Conservation (phyloP, 2,329 filamentous ascomycete species). For the Aspergillus awamori region DNA sequence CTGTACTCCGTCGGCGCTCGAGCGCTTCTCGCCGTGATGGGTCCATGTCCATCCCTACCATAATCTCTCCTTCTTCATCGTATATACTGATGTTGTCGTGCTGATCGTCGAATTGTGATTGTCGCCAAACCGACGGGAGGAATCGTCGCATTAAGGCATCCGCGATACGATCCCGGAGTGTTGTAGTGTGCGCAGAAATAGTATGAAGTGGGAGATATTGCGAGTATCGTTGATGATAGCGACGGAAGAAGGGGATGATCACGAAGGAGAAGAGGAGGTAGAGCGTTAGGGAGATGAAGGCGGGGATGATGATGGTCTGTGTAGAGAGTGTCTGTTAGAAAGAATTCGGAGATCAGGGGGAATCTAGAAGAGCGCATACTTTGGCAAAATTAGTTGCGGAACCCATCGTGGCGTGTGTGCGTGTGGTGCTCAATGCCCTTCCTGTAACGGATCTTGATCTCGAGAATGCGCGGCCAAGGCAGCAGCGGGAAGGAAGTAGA, state of each 20-base stretch:
- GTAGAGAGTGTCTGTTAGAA: constrained; percentile 8
- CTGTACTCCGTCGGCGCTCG: constrained; percentile 48
- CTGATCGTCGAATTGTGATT: constrained; percentile 41
- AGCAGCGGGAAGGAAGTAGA: background rate
- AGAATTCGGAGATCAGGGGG: background rate
- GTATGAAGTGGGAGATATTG: constrained; percentile 72
- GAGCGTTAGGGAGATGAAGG: constrained; percentile 68
- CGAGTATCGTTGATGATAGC: constrained; percentile 70
- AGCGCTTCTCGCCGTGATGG: constrained; percentile 47
- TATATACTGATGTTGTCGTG: constrained; percentile 62
- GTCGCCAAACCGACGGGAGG: constrained; percentile 50
- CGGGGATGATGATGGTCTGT: constrained; percentile 71
- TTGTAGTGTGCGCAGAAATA: constrained; percentile 55
- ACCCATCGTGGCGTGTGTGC: constrained; percentile 29
- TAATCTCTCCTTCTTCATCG: constrained; percentile 66
- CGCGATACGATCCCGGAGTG: constrained; percentile 52
- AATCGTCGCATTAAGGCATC: constrained; percentile 48
- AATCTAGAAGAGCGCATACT: constrained; percentile 20
- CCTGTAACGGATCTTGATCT: background rate
- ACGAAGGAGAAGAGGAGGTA: constrained; percentile 69
- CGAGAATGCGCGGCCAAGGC: background rate
- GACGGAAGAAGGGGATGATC: constrained; percentile 69
- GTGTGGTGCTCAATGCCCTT: background rate
- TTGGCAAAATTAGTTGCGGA: constrained; percentile 36
- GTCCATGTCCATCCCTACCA: constrained; percentile 59